These are phyloP conservation scores for Alectoria sarmentosa DNA, from an alignment of 495 filamentous ascomycete species.

Conservation along the genomic window DNA sequence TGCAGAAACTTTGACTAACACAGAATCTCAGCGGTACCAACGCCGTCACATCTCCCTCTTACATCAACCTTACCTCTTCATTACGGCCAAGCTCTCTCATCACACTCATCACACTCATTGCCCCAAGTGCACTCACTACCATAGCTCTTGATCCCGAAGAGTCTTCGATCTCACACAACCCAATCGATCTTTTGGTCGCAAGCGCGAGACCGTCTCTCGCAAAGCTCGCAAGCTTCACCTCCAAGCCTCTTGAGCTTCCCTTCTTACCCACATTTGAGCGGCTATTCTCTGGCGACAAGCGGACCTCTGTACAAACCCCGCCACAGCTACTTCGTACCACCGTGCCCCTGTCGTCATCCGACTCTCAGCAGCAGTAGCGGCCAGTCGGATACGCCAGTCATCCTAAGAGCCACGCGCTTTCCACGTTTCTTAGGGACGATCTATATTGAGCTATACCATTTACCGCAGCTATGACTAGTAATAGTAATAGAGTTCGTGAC, in stretches of 20 bases:
- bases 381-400: slow-evolving; percentile 14
- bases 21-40: slow-evolving; percentile 12
- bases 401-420: slow-evolving; percentile 14
- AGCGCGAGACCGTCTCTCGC: slow-evolving; percentile 14
- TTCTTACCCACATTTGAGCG: slow-evolving; percentile 13
- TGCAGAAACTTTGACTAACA: slow-evolving; percentile 19
- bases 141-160: neutral
- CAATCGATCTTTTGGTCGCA: slow-evolving; percentile 10
- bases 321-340: slow-evolving; percentile 4
- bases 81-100: slow-evolving; percentile 1
- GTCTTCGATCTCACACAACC: neutral
- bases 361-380: no score
- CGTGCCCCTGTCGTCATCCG: slow-evolving; percentile 15
- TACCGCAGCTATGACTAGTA: slow-evolving; percentile 24
- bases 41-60: slow-evolving; percentile 6
- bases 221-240: slow-evolving; percentile 2
- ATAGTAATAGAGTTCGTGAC: slow-evolving; percentile 26
- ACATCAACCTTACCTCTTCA: slow-evolving; percentile 3
- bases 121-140: neutral
- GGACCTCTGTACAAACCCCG: slow-evolving; percentile 10
- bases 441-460: slow-evolving; percentile 18
- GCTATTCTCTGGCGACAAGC: slow-evolving; percentile 20
- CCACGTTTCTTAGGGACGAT: slow-evolving; percentile 15
- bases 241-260: slow-evolving; percentile 4
- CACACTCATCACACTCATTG: slow-evolving; percentile 6